phyloP scores from a whole-genome alignment of 495 filamentous ascomycete genomes.

The Talaromyces adpressus region DNA sequence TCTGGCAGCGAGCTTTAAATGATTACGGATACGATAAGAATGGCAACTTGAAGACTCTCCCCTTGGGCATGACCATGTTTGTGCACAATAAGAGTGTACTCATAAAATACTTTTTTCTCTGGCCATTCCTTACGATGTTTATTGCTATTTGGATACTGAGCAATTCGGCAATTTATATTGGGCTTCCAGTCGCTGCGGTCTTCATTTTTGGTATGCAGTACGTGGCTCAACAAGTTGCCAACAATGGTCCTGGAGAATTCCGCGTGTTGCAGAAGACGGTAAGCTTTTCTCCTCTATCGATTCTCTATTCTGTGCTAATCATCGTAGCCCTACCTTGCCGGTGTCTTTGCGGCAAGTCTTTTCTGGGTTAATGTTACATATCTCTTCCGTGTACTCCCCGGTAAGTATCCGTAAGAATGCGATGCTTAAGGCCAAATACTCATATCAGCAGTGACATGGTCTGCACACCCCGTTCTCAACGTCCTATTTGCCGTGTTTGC shows the following conservation, averaged over 20 bases:
- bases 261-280: slow-evolving; percentile 82
- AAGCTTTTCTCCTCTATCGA: slow-evolving; percentile 21
- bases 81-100: slow-evolving; percentile 73
- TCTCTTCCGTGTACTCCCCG: slow-evolving; percentile 63
- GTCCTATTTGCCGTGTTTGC: slow-evolving; percentile 61
- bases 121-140: slow-evolving; percentile 73
- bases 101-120: slow-evolving; percentile 84
- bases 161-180: slow-evolving; percentile 64
- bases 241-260: slow-evolving; percentile 78
- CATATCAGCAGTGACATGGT: slow-evolving; percentile 51
- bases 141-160: slow-evolving; percentile 63
- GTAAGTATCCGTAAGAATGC: slow-evolving; percentile 32
- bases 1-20: slow-evolving; percentile 77
- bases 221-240: slow-evolving; percentile 66
- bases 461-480: slow-evolving; percentile 61
- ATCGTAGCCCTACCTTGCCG: slow-evolving; percentile 77
- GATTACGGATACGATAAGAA: slow-evolving; percentile 81
- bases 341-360: slow-evolving; percentile 82
- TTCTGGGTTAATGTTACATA: slow-evolving; percentile 80
- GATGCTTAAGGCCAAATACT: slow-evolving; percentile 10
- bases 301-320: neutral
- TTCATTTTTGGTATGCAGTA: slow-evolving; percentile 70
- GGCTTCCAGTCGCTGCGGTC: slow-evolving; percentile 61
- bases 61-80: slow-evolving; percentile 40
- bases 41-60: slow-evolving; percentile 56